Conservation (phyloP, 1,139 yeast species). For the Kodamaea fungicola region DNA sequence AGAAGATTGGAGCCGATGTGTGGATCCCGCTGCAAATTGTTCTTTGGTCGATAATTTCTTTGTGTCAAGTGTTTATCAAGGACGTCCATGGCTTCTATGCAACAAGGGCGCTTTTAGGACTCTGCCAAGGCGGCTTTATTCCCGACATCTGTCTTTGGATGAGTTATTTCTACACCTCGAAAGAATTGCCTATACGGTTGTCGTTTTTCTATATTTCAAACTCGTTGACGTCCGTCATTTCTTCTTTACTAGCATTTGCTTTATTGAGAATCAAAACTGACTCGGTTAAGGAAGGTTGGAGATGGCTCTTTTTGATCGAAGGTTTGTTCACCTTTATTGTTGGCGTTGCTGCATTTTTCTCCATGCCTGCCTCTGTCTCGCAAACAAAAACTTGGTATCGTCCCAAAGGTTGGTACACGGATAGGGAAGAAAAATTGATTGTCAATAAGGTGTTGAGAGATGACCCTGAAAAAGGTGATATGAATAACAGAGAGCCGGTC, state of each 20-base stretch:
- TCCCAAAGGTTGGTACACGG: constrained; percentile 61
- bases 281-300: constrained; percentile 50
- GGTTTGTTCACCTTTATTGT: constrained; percentile 54
- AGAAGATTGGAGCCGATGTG: constrained; percentile 31
- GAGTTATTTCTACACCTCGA: constrained; percentile 52
- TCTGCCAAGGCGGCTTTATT: constrained; percentile 55
- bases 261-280: constrained; percentile 40
- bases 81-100: constrained; percentile 29
- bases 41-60: constrained; percentile 25
- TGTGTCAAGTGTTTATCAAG: constrained; percentile 21
- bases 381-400: constrained; percentile 53
- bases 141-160: constrained; percentile 55
- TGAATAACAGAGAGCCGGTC: constrained; percentile 62
- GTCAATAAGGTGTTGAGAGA: constrained; percentile 63
- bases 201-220: constrained; percentile 48
- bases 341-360: constrained; percentile 50
- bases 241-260: constrained; percentile 45
- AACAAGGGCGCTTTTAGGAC: constrained; percentile 46
- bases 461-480: constrained; percentile 68
- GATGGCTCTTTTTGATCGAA: constrained; percentile 63
- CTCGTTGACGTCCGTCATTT: constrained; percentile 35
- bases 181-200: constrained; percentile 47
- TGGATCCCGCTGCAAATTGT: constrained; percentile 31
- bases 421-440: constrained; percentile 57
- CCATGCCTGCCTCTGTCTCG: constrained; percentile 59